Percentiles rank a stretch among this genome's conserved stretches.
phyloP scores from a whole-genome alignment of 768 basidiomycete genomes.

The Boletus bicolor region DNA sequence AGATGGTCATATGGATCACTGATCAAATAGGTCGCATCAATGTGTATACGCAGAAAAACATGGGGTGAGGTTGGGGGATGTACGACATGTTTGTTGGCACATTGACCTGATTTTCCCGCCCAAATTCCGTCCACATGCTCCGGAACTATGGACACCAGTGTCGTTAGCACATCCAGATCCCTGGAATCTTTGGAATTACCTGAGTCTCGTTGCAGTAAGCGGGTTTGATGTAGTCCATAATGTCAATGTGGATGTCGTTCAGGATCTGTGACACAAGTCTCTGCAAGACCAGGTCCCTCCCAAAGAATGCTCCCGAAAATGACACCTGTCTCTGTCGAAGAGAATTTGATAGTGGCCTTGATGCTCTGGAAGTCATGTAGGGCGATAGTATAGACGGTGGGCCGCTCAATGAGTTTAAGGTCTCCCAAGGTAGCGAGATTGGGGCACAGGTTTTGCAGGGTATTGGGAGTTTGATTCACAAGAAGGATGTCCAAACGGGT shows the following conservation, averaged over 20 bases:
- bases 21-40: too few relatives aligned
- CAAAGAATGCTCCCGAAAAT: constrained; percentile 98
- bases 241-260: constrained; percentile 97
- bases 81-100: constrained; percentile 81
- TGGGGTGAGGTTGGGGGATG: too few relatives aligned
- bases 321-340: constrained; percentile 97
- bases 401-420: constrained; percentile 95
- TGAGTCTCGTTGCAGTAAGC: constrained; percentile 94
- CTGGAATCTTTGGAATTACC: constrained; percentile 38
- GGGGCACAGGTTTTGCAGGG: too few relatives aligned
- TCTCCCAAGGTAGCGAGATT: constrained; percentile 98
- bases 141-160: constrained; percentile 61
- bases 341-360: constrained; percentile 97
- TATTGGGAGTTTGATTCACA: too few relatives aligned
- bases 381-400: constrained; percentile 86
- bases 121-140: constrained; percentile 99
- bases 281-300: constrained; percentile 85
- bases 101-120: constrained; percentile 99
- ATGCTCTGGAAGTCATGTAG: constrained; percentile 98
- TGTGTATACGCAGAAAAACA: too few relatives aligned
- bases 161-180: constrained; percentile 1
- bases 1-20: too few relatives aligned
- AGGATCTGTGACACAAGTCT: constrained; percentile 91
- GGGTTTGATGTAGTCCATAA: constrained; percentile 55
- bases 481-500: constrained; percentile 74